phyloP scores from a whole-genome alignment of 75 land plant genomes.

The Larix kaempferi region DNA sequence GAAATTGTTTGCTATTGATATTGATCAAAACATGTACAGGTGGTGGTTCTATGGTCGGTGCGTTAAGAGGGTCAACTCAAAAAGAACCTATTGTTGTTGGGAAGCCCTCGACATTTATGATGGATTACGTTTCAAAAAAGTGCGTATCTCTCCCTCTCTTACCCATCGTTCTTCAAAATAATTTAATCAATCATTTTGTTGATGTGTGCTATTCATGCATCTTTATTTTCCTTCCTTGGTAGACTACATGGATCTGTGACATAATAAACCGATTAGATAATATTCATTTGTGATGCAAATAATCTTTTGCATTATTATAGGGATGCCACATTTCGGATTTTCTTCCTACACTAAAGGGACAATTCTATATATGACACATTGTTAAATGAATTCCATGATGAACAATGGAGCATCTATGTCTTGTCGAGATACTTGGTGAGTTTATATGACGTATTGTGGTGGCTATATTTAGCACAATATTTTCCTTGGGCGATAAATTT shows the following conservation, averaged over 20 bases:
- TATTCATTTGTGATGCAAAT: not conserved
- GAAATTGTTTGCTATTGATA: not conserved
- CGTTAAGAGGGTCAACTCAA: conserved; percentile 59
- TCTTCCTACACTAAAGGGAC: not conserved
- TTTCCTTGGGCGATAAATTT: not conserved
- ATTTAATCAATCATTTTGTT: not conserved
- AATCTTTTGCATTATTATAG: not conserved
- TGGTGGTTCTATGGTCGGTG: conserved; percentile 78
- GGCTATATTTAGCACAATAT: not conserved
- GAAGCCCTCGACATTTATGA: conserved; percentile 77
- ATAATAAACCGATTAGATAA: not conserved
- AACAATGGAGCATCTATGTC: too few relatives aligned
- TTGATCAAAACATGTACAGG: conserved; percentile 23
- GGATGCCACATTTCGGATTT: not conserved
- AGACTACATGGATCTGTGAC: too few relatives aligned
- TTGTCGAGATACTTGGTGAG: not conserved
- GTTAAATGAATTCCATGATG: not conserved
- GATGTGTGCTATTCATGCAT: not conserved
- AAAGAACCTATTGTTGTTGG: conserved; percentile 66
- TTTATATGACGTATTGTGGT: not conserved
- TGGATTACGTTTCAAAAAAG: conserved; percentile 65
- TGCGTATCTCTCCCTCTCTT: conserved; percentile 12
- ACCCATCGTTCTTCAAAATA: too few relatives aligned
- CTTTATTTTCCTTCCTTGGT: not conserved
- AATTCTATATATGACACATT: not conserved